phyloP scores from a whole-genome alignment of 2,329 filamentous ascomycete genomes.

The Stagonosporopsis cucurbitacearum region DNA sequence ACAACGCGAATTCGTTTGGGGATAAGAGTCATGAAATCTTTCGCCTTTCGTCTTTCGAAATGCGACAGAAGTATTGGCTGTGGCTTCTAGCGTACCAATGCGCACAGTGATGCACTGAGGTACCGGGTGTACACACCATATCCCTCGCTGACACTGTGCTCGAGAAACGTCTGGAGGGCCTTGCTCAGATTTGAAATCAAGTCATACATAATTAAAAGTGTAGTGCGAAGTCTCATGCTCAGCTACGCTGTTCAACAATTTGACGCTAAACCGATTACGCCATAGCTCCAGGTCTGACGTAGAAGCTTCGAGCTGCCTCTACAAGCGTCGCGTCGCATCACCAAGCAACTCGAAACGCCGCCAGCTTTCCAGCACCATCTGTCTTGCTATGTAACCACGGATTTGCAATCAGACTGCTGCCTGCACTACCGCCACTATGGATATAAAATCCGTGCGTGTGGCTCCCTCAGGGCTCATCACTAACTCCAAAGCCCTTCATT shows the following conservation, averaged over 20 bases:
- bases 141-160: not conserved
- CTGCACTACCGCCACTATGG: slow-evolving; percentile 33
- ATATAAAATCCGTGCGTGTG: slow-evolving; percentile 39
- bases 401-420: slow-evolving; percentile 36
- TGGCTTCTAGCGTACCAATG: not conserved
- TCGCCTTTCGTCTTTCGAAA: too few species aligned
- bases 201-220: too few species aligned
- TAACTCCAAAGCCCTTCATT: slow-evolving; percentile 29
- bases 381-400: slow-evolving; percentile 33
- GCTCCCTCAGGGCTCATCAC: slow-evolving; percentile 31
- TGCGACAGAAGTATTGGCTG: not conserved
- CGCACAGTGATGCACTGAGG: not conserved
- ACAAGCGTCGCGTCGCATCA: slow-evolving; percentile 34
- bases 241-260: not conserved
- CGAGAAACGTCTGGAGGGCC: not conserved
- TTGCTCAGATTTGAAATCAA: too few species aligned
- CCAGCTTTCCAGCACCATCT: slow-evolving; percentile 37
- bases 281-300: not conserved
- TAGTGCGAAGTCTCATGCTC: too few species aligned
- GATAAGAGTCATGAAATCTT: too few species aligned
- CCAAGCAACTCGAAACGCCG: slow-evolving; percentile 31
- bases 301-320: slow-evolving; percentile 32
- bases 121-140: not conserved
- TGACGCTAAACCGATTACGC: not conserved
- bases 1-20: not conserved